phyloP scores from a whole-genome alignment of 169 alveolate genomes.

The Sarcocystis neurona region DNA sequence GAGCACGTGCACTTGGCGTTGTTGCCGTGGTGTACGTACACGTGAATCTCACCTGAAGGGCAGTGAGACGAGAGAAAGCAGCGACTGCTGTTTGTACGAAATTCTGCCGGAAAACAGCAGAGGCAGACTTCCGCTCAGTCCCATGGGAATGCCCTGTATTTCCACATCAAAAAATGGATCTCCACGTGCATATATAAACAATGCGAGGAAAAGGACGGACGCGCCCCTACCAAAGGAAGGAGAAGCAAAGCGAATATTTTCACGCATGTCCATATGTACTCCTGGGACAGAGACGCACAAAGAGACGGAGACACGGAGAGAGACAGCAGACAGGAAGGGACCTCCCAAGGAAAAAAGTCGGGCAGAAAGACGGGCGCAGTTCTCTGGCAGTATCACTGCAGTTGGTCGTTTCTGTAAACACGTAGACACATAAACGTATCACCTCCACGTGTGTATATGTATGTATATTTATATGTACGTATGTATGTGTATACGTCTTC shows the following conservation, averaged over 20 bases:
- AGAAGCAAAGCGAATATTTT: no score
- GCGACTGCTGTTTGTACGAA: constrained; percentile 78
- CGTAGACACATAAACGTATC: not conserved
- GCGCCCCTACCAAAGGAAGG: no score
- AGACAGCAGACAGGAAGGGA: not conserved
- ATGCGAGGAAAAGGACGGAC: no score
- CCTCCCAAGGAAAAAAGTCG: not conserved
- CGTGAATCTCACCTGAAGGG: constrained; percentile 72
- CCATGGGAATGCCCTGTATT: constrained; percentile 86
- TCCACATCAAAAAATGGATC: no score
- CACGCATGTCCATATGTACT: no score
- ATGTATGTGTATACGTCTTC: no score
- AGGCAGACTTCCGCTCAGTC: constrained; percentile 81
- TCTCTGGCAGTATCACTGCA: not conserved
- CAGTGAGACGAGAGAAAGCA: constrained; percentile 72
- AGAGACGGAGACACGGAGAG: not conserved
- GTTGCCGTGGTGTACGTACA: not conserved
- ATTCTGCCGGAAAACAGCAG: constrained; percentile 78
- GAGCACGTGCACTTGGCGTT: not conserved
- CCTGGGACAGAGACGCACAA: no score
- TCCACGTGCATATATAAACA: no score
- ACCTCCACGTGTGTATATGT: not conserved
- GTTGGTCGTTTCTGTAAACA: not conserved
- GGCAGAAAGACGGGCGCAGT: not conserved
- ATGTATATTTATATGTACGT: not conserved